These are phyloP conservation scores for Hippophae rhamnoides DNA, from an alignment of 306 rosid species.

Conservation along the genomic window DNA sequence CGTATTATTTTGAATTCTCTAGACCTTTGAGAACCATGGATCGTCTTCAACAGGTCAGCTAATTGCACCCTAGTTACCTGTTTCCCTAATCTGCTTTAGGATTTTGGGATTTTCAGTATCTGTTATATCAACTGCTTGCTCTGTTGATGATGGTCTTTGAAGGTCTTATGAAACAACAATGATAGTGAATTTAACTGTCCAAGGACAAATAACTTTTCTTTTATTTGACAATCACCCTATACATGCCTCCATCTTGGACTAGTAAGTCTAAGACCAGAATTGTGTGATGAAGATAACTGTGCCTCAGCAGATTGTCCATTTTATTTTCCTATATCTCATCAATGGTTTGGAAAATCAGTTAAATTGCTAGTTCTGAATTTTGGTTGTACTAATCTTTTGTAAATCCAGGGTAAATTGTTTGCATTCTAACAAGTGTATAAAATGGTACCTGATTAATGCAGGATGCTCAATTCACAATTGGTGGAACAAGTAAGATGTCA, in stretches of 20 bases:
- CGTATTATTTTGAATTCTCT: constrained; percentile 76
- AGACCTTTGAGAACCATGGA: constrained; percentile 94
- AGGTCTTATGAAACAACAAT: no score
- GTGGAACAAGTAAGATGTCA: constrained; percentile 73
- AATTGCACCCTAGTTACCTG: constrained; percentile 17
- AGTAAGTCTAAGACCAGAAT: no score
- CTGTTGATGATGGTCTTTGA: no score
- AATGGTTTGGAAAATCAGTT: no score
- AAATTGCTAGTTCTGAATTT: not conserved
- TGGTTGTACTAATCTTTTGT: not conserved
- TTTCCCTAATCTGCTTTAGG: constrained; percentile 10
- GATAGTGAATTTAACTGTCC: no score
- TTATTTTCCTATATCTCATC: no score
- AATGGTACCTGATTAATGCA: constrained; percentile 39
- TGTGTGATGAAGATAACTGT: no score
- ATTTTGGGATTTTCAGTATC: not conserved
- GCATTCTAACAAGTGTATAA: constrained; percentile 8
- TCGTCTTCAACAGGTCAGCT: constrained; percentile 79
- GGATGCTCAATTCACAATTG: constrained; percentile 84
- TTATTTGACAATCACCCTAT: no score
- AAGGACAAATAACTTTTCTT: no score
- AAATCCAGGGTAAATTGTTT: constrained; percentile 7
- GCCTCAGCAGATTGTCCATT: no score
- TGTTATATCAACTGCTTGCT: not conserved
- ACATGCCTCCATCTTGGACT: no score